A percentile compares a stretch with the other conserved stretches of the same genome.
These are phyloP conservation scores for Allium cepa DNA, from an alignment of 106 monocot genomes.

Conservation along the genomic window DNA sequence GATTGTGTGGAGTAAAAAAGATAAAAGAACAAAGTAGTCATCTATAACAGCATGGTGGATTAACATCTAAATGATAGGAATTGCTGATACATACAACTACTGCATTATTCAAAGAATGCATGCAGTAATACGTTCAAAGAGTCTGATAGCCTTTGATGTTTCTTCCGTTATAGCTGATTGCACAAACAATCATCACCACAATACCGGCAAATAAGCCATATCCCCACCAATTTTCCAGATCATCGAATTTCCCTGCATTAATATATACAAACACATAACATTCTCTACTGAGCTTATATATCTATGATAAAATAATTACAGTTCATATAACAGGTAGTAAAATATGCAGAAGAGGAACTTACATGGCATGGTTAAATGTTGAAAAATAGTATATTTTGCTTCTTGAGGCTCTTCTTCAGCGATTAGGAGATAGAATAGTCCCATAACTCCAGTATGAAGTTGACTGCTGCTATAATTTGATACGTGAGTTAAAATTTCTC, in stretches of 20 bases:
- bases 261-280: neutral
- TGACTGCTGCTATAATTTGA: slow-evolving; percentile 47
- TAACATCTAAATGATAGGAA: no score
- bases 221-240: neutral
- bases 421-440: slow-evolving; percentile 45
- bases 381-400: neutral
- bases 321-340: neutral
- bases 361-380: neutral
- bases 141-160: slow-evolving; percentile 7
- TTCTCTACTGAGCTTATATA: neutral
- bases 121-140: neutral
- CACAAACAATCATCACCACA: neutral
- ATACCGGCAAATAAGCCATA: neutral
- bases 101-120: no score
- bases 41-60: no score
- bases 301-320: neutral
- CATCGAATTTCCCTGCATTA: neutral
- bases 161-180: neutral
- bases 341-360: neutral
- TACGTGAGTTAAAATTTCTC: slow-evolving; percentile 41
- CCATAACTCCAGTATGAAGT: slow-evolving; percentile 53
- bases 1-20: no score
- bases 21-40: no score
- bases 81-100: no score
- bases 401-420: slow-evolving; percentile 17